A percentile compares a stretch with the other conserved stretches of the same genome.
These are phyloP conservation scores for Lathyrus aphaca DNA, from an alignment of 306 rosid genomes.

Conservation along the genomic window DNA sequence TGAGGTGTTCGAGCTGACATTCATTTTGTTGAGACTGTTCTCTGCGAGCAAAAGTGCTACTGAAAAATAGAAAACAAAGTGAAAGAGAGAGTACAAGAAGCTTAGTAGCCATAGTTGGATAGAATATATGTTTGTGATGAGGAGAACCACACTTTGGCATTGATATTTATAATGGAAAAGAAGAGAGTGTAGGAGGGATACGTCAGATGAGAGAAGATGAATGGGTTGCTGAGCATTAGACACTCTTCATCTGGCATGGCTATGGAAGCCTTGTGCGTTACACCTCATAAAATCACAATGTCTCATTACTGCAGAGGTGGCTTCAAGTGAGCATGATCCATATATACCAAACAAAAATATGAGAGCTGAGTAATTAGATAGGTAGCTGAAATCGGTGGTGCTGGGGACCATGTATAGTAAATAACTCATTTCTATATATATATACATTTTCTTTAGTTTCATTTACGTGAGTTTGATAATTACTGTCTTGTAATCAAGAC, in stretches of 20 bases:
- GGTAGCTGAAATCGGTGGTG: too few species aligned
- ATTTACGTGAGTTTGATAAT: too few species aligned
- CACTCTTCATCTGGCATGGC: slow-evolving; percentile 60
- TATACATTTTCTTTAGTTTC: too few species aligned
- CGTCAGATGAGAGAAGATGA: slow-evolving; percentile 26
- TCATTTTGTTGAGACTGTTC: slow-evolving; percentile 27
- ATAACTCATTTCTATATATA: too few species aligned
- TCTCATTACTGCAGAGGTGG: slow-evolving; percentile 33
- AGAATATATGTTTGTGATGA: slow-evolving; percentile 30
- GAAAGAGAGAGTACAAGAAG: slow-evolving; percentile 45
- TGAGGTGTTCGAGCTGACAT: slow-evolving; percentile 35
- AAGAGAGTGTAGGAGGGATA: slow-evolving; percentile 35
- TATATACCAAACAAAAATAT: too few species aligned
- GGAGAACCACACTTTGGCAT: slow-evolving; percentile 15
- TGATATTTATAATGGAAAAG: slow-evolving; percentile 24
- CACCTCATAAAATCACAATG: slow-evolving; percentile 39
- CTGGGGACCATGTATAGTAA: too few species aligned
- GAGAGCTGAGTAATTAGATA: too few species aligned
- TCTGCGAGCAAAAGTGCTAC: slow-evolving; percentile 39
- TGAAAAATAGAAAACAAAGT: slow-evolving; percentile 44
- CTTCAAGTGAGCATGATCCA: neutral
- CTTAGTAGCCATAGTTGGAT: slow-evolving; percentile 48
- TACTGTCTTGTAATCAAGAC: too few species aligned
- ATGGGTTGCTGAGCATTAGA: slow-evolving; percentile 27
- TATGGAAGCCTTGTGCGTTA: slow-evolving; percentile 27